Evolutionary conservation across 1,284 basidiomycete genomes (phyloP).

Genomic region (Pterulicium gracile): DNA sequence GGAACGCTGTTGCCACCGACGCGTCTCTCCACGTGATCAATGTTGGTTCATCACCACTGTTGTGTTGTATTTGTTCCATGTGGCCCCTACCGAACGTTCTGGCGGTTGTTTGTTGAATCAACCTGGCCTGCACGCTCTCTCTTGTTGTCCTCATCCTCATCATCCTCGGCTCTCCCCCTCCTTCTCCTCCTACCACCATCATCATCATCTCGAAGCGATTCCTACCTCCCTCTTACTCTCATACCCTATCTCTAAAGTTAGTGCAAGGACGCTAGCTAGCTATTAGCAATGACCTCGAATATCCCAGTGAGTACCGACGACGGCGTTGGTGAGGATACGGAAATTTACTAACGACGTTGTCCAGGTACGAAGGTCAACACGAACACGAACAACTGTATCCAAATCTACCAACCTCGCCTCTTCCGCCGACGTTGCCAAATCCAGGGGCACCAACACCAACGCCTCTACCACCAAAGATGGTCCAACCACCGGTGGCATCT

Average conservation of each 20-base stretch:
- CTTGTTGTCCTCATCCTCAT: slow-evolving; percentile 1
- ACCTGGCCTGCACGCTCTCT: neutral
- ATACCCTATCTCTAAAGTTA: too few relatives aligned
- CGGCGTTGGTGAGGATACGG: neutral
- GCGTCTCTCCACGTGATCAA: too few relatives aligned
- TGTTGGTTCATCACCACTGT: too few relatives aligned
- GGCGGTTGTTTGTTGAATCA: neutral
- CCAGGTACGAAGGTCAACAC: slow-evolving; percentile 2
- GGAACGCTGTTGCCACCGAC: too few relatives aligned
- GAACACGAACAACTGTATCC: neutral
- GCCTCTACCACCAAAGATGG: too few relatives aligned
- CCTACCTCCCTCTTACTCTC: neutral
- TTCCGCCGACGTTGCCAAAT: neutral
- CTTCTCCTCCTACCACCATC: neutral
- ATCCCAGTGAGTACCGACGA: slow-evolving; percentile 4
- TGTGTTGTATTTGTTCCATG: too few relatives aligned
- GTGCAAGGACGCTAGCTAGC: too few relatives aligned
- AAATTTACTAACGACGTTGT: neutral
- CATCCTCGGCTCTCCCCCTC: neutral
- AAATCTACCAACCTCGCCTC: too few relatives aligned
- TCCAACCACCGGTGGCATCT: too few relatives aligned
- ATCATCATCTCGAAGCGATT: neutral
- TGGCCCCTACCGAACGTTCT: neutral
- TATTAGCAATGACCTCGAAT: slow-evolving; percentile 6
- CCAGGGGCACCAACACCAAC: neutral